Base-by-base conservation (phyloP, 257 asterid genomes). In the Cynanchum wilfordii region DNA sequence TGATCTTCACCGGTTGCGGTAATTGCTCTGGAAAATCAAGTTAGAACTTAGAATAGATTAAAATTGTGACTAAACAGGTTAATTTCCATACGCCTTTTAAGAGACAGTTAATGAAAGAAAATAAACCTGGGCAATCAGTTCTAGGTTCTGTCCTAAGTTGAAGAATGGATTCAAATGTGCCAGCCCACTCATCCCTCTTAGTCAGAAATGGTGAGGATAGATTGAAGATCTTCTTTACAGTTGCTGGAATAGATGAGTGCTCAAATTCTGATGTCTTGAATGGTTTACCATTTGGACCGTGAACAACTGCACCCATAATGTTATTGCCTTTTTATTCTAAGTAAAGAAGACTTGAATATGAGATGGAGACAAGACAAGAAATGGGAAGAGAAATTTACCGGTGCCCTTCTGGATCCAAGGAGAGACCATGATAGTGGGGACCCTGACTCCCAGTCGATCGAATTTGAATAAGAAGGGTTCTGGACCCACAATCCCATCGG, bases 241-340 rank as follows among this genome's bases (percentile, higher is more conserved):
- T 94, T 5, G 96, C 98, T 25, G 98, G 93, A 76, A 94, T 82
- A 0, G 98, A 94, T 4, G 98, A 91, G 76, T 94, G 98, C 87
- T 94, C 97, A 50, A 77, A 94, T 44, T 94, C 96, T 9, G 98
- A 89, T 6, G 89, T 83, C 9, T 86, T 73, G 24, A 69, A 71
- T 1, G 98, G 97, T 36, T 81, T 78, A 0, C 97, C 97, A 4
- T 89, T 89, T 0, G 96, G 89, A 33, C 96, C 93, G 79, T 94
- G 98, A 72, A 94, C 91, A 77, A 91, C 98, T 90, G 86, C 90
- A 75, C 8, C 49, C 49, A 68, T 47, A 27, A 66, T 3, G 9
- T 42, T 8, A 42, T 8, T 7, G n/a, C 11, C 7, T 7, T 3
- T 33, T 33, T 33, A 30, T 30, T 33, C 38, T 51, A 22, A 33